Conservation (phyloP, 192 early-diverging fungal genomes). For the Gaertneriomyces sp. region DNA sequence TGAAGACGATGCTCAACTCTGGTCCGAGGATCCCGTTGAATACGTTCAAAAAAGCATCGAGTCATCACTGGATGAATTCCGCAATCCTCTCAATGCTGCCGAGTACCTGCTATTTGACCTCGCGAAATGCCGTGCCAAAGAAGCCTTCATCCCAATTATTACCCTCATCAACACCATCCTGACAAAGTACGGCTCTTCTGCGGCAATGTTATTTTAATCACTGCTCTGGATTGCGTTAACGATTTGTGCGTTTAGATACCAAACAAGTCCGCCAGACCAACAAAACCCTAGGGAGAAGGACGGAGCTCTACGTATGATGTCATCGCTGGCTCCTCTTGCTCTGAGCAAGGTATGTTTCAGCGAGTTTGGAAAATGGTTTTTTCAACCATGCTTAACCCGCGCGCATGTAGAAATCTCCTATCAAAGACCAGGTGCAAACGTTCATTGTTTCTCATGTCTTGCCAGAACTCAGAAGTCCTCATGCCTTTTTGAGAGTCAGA, state of each 20-base stretch:
- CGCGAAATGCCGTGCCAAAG: slow-evolving; percentile 71
- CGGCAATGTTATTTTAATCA: not conserved
- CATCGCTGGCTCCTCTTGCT: slow-evolving; percentile 63
- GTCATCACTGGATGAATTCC: slow-evolving; percentile 81
- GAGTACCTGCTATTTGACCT: slow-evolving; percentile 75
- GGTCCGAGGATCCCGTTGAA: slow-evolving; percentile 91
- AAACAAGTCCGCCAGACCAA: slow-evolving; percentile 61
- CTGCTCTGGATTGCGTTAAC: not conserved
- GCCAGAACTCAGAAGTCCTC: slow-evolving; percentile 83
- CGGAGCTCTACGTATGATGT: slow-evolving; percentile 87
- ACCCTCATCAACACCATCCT: slow-evolving; percentile 74
- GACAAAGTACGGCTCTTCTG: slow-evolving; percentile 24
- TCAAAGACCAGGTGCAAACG: slow-evolving; percentile 69
- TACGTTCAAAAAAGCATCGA: slow-evolving; percentile 62
- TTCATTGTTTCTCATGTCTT: slow-evolving; percentile 85
- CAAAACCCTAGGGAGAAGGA: slow-evolving; percentile 78
- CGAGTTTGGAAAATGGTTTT: too few relatives aligned
- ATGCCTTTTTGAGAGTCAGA: slow-evolving; percentile 77
- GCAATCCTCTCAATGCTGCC: slow-evolving; percentile 68
- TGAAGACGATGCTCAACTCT: slow-evolving; percentile 78
- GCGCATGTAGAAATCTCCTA: slow-evolving; percentile 59
- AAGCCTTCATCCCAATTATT: slow-evolving; percentile 77
- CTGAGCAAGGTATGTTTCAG: slow-evolving; percentile 37
- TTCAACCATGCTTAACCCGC: not conserved
- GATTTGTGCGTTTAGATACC: slow-evolving; percentile 41